phyloP scores from a whole-genome alignment of 768 basidiomycete genomes.

The Tylopilus felleus region DNA sequence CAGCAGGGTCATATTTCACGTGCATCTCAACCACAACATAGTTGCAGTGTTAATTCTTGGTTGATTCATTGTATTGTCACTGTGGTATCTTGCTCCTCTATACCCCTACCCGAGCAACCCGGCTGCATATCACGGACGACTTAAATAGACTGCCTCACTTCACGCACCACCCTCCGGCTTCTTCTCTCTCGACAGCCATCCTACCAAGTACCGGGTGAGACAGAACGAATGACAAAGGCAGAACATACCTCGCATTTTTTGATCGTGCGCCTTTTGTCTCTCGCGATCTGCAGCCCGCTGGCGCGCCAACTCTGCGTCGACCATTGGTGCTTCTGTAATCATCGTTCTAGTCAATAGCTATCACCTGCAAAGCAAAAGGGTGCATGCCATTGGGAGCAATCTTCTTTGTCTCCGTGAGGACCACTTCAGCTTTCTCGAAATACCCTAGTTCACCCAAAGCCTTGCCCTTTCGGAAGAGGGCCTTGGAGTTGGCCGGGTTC shows the following conservation, averaged over 20 bases:
- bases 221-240: not conserved
- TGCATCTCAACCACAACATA: not conserved
- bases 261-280: conserved; percentile 58
- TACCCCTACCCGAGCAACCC: too few relatives aligned
- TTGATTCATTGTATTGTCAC: not conserved
- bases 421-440: conserved; percentile 67
- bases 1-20: not conserved
- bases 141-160: not conserved
- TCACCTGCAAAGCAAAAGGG: not conserved
- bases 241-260: conserved; percentile 67
- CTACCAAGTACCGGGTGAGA: conserved; percentile 16
- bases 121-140: not conserved
- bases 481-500: conserved; percentile 76
- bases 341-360: not conserved
- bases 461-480: conserved; percentile 77
- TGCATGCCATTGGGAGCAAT: conserved; percentile 57
- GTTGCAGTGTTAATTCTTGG: too few relatives aligned
- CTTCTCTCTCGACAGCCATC: conserved; percentile 34
- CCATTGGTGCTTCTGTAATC: conserved; percentile 48
- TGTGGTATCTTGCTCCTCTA: conserved; percentile 24
- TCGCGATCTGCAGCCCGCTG: conserved; percentile 63
- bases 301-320: conserved; percentile 62
- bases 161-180: conserved; percentile 13
- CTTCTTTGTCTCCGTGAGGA: conserved; percentile 61
- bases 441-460: conserved; percentile 73